phyloP scores from a whole-genome alignment of 1,139 yeast species.

The Sugiyamaella grinbergsii region DNA sequence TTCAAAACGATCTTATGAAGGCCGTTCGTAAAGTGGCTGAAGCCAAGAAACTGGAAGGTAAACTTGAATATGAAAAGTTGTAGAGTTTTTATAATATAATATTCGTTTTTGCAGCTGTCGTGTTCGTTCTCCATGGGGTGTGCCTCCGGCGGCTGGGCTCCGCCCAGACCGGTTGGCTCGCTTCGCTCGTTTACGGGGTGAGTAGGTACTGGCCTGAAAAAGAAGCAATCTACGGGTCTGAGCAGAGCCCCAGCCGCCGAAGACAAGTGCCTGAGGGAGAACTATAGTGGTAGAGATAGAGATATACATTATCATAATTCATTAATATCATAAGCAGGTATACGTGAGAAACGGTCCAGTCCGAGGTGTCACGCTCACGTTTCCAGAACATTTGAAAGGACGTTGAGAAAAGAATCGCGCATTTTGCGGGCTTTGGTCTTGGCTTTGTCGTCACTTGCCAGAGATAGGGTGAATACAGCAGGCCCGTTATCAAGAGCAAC shows the following conservation, averaged over 20 bases:
- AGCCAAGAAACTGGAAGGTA: conserved; percentile 95
- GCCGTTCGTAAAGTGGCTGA: conserved; percentile 98
- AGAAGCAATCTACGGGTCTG: too few relatives aligned
- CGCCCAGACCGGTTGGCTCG: too few relatives aligned
- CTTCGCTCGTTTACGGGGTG: too few relatives aligned
- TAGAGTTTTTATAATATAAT: too few relatives aligned
- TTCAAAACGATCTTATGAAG: conserved; percentile 93
- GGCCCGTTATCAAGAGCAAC: conserved; percentile 25
- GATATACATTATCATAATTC: conserved; percentile 5
- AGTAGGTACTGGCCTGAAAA: too few relatives aligned
- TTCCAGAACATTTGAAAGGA: conserved; percentile 20
- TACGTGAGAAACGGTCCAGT: not conserved
- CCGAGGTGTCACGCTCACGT: not conserved
- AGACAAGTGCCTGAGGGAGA: too few relatives aligned
- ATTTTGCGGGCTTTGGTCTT: conserved; percentile 14
- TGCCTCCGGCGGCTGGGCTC: too few relatives aligned
- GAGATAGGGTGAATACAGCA: conserved; percentile 22
- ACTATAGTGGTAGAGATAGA: too few relatives aligned
- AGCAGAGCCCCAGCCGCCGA: too few relatives aligned
- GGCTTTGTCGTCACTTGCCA: conserved; percentile 18
- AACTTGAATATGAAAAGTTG: conserved; percentile 88
- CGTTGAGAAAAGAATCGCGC: conserved; percentile 22
- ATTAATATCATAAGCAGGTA: conserved; percentile 1
- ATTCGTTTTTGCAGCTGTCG: too few relatives aligned
- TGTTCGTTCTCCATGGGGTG: too few relatives aligned